phyloP scores from a whole-genome alignment of 202 grass and related monocot species.

The Musa balbisiana region DNA sequence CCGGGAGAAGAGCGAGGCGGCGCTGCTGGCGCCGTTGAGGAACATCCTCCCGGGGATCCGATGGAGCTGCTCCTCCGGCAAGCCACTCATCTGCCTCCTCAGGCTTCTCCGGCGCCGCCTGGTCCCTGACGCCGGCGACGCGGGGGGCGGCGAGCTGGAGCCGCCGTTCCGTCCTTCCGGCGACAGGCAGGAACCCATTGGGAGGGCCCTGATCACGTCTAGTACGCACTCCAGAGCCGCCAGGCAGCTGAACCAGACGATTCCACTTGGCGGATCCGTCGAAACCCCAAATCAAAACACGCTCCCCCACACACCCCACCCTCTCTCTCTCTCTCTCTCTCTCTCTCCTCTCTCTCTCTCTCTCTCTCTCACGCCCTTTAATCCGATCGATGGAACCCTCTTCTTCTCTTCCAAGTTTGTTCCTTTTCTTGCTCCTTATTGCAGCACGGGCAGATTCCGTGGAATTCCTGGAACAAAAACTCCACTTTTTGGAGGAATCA shows the following conservation, averaged over 20 bases:
- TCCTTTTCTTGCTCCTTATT: too few relatives aligned
- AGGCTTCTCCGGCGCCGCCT: neutral
- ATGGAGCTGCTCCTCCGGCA: neutral
- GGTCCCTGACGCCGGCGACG: neutral
- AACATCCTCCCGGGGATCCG: constrained; percentile 14
- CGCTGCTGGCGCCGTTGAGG: constrained; percentile 8
- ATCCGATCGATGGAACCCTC: too few relatives aligned
- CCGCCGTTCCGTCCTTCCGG: neutral
- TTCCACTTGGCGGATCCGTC: constrained; percentile 7
- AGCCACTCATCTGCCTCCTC: neutral
- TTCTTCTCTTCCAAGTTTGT: too few relatives aligned
- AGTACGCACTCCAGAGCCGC: constrained; percentile 18
- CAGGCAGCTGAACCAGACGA: neutral
- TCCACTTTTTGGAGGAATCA: too few relatives aligned
- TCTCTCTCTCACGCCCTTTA: too few relatives aligned
- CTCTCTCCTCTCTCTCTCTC: too few relatives aligned
- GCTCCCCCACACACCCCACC: neutral
- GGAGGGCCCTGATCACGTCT: constrained; percentile 10
- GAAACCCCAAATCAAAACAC: neutral
- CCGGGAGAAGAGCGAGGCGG: constrained; percentile 11
- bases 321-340: too few relatives aligned
- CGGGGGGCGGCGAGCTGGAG: neutral
- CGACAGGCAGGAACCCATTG: constrained; percentile 20
- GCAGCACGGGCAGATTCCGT: too few relatives aligned
- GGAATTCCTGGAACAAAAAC: too few relatives aligned